Evolutionary conservation across 192 early-diverging fungal species (phyloP).

Genomic region (Backusella macrospora): DNA sequence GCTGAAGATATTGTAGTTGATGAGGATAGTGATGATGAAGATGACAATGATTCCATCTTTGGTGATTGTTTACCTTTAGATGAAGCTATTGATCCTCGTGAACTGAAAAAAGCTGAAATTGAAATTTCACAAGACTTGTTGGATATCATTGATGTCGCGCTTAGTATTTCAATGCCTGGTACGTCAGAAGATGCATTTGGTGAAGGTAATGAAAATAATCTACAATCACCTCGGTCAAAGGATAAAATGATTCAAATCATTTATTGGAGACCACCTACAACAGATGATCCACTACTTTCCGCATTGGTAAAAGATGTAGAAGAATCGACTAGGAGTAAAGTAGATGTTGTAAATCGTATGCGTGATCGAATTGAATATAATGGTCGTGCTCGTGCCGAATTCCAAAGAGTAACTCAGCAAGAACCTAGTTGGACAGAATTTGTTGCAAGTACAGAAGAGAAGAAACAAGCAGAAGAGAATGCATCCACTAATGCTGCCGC

Average conservation of each 20-base stretch:
- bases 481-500: neutral
- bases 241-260: slow-evolving; percentile 57
- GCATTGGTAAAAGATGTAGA: slow-evolving; percentile 39
- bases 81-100: slow-evolving; percentile 16
- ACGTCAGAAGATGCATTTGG: slow-evolving; percentile 1
- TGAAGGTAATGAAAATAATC: slow-evolving; percentile 10
- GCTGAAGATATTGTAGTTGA: neutral
- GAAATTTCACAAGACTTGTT: slow-evolving; percentile 43
- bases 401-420: slow-evolving; percentile 34
- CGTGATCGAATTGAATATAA: slow-evolving; percentile 43
- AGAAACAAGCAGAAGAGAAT: neutral
- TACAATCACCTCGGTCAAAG: slow-evolving; percentile 53
- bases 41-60: slow-evolving; percentile 33
- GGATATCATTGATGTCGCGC: slow-evolving; percentile 48
- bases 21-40: neutral
- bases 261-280: slow-evolving; percentile 52
- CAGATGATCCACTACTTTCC: slow-evolving; percentile 29
- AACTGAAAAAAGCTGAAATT: slow-evolving; percentile 21
- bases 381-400: slow-evolving; percentile 35
- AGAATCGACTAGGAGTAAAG: slow-evolving; percentile 30
- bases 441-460: slow-evolving; percentile 19
- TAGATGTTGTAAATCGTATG: slow-evolving; percentile 43
- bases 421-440: slow-evolving; percentile 43
- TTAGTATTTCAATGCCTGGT: slow-evolving; percentile 56
- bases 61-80: slow-evolving; percentile 24